Evolutionary conservation across 148 eudicot genomes (phyloP).

Genomic region (Selenicereus undatus): DNA sequence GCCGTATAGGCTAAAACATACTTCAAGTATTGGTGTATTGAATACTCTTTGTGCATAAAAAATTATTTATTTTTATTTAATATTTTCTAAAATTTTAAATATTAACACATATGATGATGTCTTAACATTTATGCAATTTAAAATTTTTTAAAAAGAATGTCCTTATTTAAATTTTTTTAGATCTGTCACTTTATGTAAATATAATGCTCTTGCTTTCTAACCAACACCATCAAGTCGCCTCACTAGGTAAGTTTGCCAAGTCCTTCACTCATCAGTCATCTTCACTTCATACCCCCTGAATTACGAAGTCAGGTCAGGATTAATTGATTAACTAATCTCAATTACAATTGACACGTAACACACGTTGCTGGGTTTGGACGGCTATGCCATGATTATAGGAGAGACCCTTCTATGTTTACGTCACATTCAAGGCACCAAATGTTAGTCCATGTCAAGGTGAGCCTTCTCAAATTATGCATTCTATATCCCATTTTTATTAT

Average conservation of each 20-base stretch:
- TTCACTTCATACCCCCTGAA: background rate
- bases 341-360: background rate
- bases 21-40: too few relatives aligned
- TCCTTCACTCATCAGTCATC: background rate
- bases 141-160: too few relatives aligned
- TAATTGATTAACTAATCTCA: background rate
- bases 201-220: too few relatives aligned
- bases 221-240: too few relatives aligned
- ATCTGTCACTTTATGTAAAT: too few relatives aligned
- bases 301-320: background rate
- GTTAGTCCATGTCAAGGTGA: background rate
- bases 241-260: background rate
- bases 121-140: too few relatives aligned
- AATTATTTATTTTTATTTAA: too few relatives aligned
- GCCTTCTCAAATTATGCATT: background rate
- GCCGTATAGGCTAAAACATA: too few relatives aligned
- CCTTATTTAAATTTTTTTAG: too few relatives aligned
- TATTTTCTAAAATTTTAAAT: too few relatives aligned
- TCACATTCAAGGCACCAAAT: conserved; percentile 23
- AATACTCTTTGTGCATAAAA: too few relatives aligned
- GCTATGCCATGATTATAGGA: background rate
- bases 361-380: background rate
- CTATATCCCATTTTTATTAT: background rate
- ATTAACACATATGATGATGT: too few relatives aligned
- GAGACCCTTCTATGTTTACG: background rate